These are phyloP conservation scores for Fusarium sp. DNA, from an alignment of 2,329 filamentous ascomycete species.

Conservation along the genomic window DNA sequence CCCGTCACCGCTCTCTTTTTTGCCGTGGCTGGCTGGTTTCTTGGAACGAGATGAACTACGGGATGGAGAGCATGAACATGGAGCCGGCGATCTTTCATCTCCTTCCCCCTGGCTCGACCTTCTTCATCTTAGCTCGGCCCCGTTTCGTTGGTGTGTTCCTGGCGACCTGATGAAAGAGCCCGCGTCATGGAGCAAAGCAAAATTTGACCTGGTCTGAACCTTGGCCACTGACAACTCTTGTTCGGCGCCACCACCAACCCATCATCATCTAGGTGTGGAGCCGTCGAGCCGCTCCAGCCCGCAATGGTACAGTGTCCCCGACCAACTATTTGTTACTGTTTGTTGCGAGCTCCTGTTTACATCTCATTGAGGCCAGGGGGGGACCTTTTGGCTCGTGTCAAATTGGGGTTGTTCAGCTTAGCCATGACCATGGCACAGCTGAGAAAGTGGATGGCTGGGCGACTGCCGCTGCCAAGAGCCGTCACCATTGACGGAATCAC, in stretches of 20 bases:
- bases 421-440: constrained; percentile 11
- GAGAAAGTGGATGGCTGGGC: constrained; percentile 12
- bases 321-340: constrained; percentile 18
- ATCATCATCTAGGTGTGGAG: constrained; percentile 36
- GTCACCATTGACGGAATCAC: constrained; percentile 1
- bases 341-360: constrained; percentile 1
- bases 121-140: constrained; percentile 15
- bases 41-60: constrained; percentile 32
- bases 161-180: constrained; percentile 17
- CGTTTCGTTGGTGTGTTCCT: constrained; percentile 30
- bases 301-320: constrained; percentile 25
- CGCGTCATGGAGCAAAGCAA: constrained; percentile 25
- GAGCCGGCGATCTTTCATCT: constrained; percentile 17
- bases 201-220: constrained; percentile 19
- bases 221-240: constrained; percentile 27
- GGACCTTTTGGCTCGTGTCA: constrained; percentile 3
- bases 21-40: constrained; percentile 23
- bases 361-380: neutral
- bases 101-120: constrained; percentile 1
- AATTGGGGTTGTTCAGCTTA: constrained; percentile 20
- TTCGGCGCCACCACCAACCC: constrained; percentile 35
- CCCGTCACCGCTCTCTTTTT: constrained; percentile 28
- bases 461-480: constrained; percentile 13
- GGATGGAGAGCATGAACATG: constrained; percentile 15
- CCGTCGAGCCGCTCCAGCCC: constrained; percentile 19